A percentile compares a stretch with the other conserved stretches of the same genome.
Conservation (phyloP, 1,139 yeast genomes). For the Taiozyma sp. region DNA sequence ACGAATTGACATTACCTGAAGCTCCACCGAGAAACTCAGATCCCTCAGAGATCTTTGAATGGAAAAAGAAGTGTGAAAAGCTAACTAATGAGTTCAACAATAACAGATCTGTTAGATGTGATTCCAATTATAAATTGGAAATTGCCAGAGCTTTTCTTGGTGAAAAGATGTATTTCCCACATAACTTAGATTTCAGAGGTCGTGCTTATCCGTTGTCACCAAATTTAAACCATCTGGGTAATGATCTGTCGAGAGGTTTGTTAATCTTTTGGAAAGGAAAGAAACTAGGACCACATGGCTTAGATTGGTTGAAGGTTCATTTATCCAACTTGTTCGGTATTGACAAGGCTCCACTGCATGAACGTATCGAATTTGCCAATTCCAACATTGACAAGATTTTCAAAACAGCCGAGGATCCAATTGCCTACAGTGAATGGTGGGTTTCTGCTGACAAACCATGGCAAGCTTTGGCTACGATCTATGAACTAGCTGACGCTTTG, state of each 20-base stretch:
- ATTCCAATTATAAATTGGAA: constrained; percentile 85
- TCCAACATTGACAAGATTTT: constrained; percentile 55
- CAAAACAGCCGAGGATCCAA: constrained; percentile 70
- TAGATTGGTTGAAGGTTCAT: constrained; percentile 87
- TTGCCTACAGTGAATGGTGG: constrained; percentile 70
- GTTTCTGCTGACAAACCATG: constrained; percentile 85
- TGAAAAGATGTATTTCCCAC: constrained; percentile 90
- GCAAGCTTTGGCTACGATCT: constrained; percentile 87
- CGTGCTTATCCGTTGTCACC: constrained; percentile 94
- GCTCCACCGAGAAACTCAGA: constrained; percentile 65
- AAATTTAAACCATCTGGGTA: constrained; percentile 75
- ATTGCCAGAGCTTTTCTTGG: constrained; percentile 91
- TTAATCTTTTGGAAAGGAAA: constrained; percentile 87
- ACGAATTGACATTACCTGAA: constrained; percentile 53
- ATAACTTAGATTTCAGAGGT: constrained; percentile 91
- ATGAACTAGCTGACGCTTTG: constrained; percentile 71
- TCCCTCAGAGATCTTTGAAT: constrained; percentile 63
- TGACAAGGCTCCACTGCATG: constrained; percentile 76
- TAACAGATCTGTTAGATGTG: constrained; percentile 85
- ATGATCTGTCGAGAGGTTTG: constrained; percentile 83
- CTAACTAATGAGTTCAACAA: constrained; percentile 57
- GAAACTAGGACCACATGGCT: constrained; percentile 66
- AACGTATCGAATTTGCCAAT: constrained; percentile 69
- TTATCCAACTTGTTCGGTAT: constrained; percentile 83
- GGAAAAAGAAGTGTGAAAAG: constrained; percentile 56